Evolutionary conservation across 495 filamentous ascomycete genomes (phyloP).

Genomic region (Penicilliopsis zonata): DNA sequence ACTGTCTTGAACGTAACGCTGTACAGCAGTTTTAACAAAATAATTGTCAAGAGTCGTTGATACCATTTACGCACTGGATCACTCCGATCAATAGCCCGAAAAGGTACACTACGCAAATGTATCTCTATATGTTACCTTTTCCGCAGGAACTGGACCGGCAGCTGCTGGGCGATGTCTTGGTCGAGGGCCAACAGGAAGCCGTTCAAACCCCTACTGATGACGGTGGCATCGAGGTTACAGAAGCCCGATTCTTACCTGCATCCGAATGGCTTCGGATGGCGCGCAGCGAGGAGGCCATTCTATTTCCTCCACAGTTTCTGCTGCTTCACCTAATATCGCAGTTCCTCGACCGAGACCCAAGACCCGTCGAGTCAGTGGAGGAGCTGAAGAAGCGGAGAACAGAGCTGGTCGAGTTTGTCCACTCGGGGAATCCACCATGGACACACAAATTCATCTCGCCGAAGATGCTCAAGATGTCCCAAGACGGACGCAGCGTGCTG

Average conservation of each 20-base stretch:
- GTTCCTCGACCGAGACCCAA: conserved; percentile 40
- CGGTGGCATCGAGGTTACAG: conserved; percentile 75
- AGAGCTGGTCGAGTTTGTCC: conserved; percentile 45
- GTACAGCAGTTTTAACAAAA: background rate
- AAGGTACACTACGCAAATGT: conserved; percentile 91
- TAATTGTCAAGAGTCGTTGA: conserved; percentile 38
- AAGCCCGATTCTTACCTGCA: conserved; percentile 63
- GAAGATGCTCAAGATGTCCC: conserved; percentile 39
- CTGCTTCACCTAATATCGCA: conserved; percentile 54
- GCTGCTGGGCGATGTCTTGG: conserved; percentile 16
- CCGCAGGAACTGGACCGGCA: conserved; percentile 26
- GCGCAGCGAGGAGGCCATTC: conserved; percentile 52
- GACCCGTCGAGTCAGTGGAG: conserved; percentile 14
- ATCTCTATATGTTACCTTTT: conserved; percentile 82
- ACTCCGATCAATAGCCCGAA: conserved; percentile 61
- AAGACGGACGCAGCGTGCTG: conserved; percentile 49
- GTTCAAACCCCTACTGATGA: conserved; percentile 58
- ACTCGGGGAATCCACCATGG: conserved; percentile 50
- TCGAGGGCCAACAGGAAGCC: conserved; percentile 24
- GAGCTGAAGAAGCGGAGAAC: conserved; percentile 39
- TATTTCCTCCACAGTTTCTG: conserved; percentile 86
- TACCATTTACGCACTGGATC: conserved; percentile 87
- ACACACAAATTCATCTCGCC: conserved; percentile 69
- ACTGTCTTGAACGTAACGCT: conserved; percentile 4
- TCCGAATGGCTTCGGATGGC: conserved; percentile 55